Evolutionary conservation across 345 rosid genomes (phyloP), one percentile per base, ranked within the genome.

Genomic region (Ceriops tagal): DNA sequence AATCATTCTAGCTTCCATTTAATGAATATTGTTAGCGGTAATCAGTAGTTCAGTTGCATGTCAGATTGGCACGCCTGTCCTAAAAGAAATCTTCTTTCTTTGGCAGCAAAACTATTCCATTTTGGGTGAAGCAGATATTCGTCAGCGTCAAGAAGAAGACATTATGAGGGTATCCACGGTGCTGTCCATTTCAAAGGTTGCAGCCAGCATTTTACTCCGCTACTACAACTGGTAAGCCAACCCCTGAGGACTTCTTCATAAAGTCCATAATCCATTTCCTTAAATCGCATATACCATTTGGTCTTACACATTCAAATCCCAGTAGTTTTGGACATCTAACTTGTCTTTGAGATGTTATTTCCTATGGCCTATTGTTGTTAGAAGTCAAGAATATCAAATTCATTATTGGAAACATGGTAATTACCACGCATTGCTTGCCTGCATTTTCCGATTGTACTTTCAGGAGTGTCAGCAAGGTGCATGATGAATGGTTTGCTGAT

Each of bases 401-500:
- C 49, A 18, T 47, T 20, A 26, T 58, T 52, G 11, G 31, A 20
- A 21, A 9, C 35, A 39, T 46, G 6, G 16, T 34, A 30, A 35
- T 53, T 59, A 21, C 34, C 43, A 31, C 46, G 63, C 49, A 19
- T 58, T 24, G 15, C n/a, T 13, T 13, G n/a, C 27, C 28, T 27
- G n/a, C 31, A 32, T 61, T 15, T 37, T 56, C 59, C 18, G 26
- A 1, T 49, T 15, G 49, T 15, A 28, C 53, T 64, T 67, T 32
- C 62, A 77, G 80, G 80, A 72, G 74, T 53, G 83, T 80, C 28
- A 66, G 80, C 53, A 75, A 75, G 72, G 79, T 79, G 71, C 76
- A 75, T 60, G 82, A 79, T 51, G 82, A 68, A 66, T 75, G 79
- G 79, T 72, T 79, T 75, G 72, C 77, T 1, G 74, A 79, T 49